phyloP scores from a whole-genome alignment of 129 eudicot genomes.

The Lactuca saligna region DNA sequence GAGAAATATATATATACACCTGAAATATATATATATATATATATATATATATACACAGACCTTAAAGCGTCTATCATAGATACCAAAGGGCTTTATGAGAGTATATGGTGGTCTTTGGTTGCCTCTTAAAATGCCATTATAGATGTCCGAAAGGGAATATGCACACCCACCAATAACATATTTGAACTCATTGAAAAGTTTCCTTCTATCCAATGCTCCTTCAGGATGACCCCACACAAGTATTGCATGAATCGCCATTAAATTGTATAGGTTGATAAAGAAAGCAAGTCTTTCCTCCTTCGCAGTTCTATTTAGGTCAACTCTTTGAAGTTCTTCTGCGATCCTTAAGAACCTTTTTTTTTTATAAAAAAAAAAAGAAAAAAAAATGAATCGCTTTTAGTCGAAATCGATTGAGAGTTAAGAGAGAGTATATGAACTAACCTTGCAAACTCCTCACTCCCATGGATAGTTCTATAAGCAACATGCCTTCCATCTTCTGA shows the following conservation, averaged over 20 bases:
- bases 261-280: conserved; percentile 64
- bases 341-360: conserved; percentile 55
- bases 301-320: conserved; percentile 42
- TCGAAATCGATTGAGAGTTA: not conserved
- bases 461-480: conserved; percentile 75
- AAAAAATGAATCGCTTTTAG: not conserved
- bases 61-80: conserved; percentile 53
- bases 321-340: conserved; percentile 76
- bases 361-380: too few relatives aligned
- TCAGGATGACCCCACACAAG: conserved; percentile 67
- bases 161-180: conserved; percentile 76
- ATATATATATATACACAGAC: conserved; percentile 8
- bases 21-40: too few relatives aligned
- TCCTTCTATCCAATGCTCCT: conserved; percentile 67
- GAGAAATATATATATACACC: not conserved
- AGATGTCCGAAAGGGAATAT: conserved; percentile 68
- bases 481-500: conserved; percentile 67
- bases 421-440: conserved; percentile 27
- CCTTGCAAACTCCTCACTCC: conserved; percentile 87
- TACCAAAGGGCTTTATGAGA: conserved; percentile 51
- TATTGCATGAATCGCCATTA: conserved; percentile 75
- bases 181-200: conserved; percentile 55
- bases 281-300: conserved; percentile 75
- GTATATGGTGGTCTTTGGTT: conserved; percentile 72
- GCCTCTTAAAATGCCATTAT: conserved; percentile 65